Base-by-base conservation (phyloP, 306 rosid genomes). In the Medicago truncatula region DNA sequence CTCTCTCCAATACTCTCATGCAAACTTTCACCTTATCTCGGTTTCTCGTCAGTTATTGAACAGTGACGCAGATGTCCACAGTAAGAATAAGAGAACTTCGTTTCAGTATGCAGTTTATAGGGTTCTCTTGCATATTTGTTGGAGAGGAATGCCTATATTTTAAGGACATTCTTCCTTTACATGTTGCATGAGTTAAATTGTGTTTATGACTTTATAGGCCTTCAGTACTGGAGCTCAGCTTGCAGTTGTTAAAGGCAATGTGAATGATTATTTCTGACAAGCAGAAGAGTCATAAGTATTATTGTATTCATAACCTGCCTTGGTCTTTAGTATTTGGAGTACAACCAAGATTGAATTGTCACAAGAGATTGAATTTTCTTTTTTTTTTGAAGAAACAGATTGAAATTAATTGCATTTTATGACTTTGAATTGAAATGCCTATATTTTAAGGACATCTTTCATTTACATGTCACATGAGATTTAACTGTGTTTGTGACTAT, bases 131-230 rank as follows among this genome's bases (percentile, higher is more conserved):
- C 61, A 58, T 28, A 58, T 59, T 40, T 17, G 34, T 41, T 43
- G 50, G 50, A 56, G 21, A 70, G 71, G 34, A 44, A 34, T 3
- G 11, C 28, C 53, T 31, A 69, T 46, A 12, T 34, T 69, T 69
- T 12, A 69, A 69, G 61, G 52, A 44, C 53, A 31, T 69, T 17
- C 46, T 28, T n/a, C 60, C 47, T 43, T 43, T 25, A 31, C 25
- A 44, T 68, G 25, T 46, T 28, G 44, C 21, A 28, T 59, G 39
- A 58, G 52, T 46, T 31, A 39, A 58, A 16, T 43, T 49, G 44
- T 69, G 44, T 49, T 77, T 70, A 56, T 36, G 54, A 59, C 34
- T 49, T 77, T 49, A 56, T 60, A 28, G 40, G 21, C 34, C 23
- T 43, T 54, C 31, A 38, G 21, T 63, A 63, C 9, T 43, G 49